phyloP scores from a whole-genome alignment of 1,284 basidiomycete species.

The Cystobasidium sp. region DNA sequence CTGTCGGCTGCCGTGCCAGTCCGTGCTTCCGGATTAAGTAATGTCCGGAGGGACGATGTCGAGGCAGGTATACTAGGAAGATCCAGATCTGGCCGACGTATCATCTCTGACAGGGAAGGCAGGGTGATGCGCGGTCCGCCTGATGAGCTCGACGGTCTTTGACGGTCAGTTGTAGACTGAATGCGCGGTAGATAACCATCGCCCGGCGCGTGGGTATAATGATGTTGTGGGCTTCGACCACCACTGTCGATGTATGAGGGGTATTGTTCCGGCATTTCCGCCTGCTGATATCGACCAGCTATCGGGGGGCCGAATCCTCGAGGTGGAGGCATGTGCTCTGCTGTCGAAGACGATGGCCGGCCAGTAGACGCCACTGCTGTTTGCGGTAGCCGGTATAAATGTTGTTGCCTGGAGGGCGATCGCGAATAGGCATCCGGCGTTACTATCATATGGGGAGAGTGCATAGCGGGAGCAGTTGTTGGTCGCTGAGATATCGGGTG shows the following conservation, averaged over 20 bases:
- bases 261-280: background rate
- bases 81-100: constrained; percentile 21
- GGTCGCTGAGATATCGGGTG: background rate
- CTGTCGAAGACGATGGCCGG: background rate
- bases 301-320: constrained; percentile 1
- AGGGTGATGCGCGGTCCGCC: constrained; percentile 10
- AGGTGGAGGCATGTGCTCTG: constrained; percentile 16
- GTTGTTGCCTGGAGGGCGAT: background rate
- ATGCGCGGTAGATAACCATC: background rate
- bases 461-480: constrained; percentile 8
- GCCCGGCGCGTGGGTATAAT: background rate
- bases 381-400: background rate
- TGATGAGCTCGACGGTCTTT: constrained; percentile 11
- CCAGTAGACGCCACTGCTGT: background rate
- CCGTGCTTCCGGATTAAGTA: constrained; percentile 7
- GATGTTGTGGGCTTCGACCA: background rate
- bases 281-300: background rate
- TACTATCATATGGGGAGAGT: background rate
- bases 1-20: too few species aligned
- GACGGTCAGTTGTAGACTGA: background rate
- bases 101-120: constrained; percentile 28
- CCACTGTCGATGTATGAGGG: background rate
- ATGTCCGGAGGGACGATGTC: constrained; percentile 11
- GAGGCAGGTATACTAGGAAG: constrained; percentile 1
- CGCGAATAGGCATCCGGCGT: background rate